Evolutionary conservation across 1,284 basidiomycete species (phyloP), one percentile per base, ranked within the genome.

Genomic region (Golubevia pallescens): DNA sequence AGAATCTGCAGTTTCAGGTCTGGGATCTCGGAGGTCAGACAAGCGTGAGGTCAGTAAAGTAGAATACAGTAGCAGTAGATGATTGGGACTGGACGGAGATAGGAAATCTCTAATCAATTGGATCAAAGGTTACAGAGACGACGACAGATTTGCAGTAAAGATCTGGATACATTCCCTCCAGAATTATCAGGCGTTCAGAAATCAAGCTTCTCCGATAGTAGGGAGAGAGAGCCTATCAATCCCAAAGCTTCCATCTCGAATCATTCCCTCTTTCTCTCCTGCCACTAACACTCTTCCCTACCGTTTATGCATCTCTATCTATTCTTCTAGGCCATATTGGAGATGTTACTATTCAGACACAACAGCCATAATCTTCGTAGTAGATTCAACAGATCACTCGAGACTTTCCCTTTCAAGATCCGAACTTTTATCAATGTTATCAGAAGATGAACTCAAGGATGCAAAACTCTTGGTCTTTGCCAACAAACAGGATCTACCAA

Each of bases 11-110:
- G 58, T 77, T 84, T 56, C 81, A 84, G 62, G 81, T 84, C 3
- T 84, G 81, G 81, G 81, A 84, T 65, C 65, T 84, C 0, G 81
- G 81, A 20, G 81, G 81, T 10, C 81, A 84, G 60, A 79, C 78
- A 32, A 79, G 76, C 23, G 82, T 84, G 52, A 67, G 79, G 75
- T 75, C 61, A 62, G 74, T 8, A 10, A 8, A 19, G 6, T 16
- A 48, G 42, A 28, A 28, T 28, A 28, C 28, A 28, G 28, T 28
- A 28, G 28, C 28, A 28, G 28, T 28, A 28, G 28, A 28, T 28
- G 28, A 28, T 28, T 28, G 28, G 28, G 28, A 28, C 28, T 28
- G 28, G 28, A 28, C 28, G 28, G 28, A 28, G 28, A 28, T 28
- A 28, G 28, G 28, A 28, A 28, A 28, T 28, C 28, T 28, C 28